A percentile compares a stretch with the other conserved stretches of the same genome.
phyloP scores from a whole-genome alignment of 257 asterid genomes.

The Jacaranda mimosifolia region DNA sequence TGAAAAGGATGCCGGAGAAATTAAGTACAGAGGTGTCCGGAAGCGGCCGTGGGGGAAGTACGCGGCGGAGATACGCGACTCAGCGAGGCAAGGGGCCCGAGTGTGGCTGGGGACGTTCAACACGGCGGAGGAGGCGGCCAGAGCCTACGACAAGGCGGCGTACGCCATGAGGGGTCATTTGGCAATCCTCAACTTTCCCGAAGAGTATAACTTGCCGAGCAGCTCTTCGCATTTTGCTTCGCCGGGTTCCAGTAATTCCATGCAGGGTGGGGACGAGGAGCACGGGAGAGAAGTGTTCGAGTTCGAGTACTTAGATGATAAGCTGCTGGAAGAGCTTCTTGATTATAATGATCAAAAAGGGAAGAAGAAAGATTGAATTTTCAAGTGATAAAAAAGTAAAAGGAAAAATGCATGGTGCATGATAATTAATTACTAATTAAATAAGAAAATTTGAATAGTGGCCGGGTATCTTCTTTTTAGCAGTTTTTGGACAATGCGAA shows the following conservation, averaged over 20 bases:
- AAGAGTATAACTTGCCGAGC: slow-evolving; percentile 67
- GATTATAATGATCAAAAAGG: slow-evolving; percentile 43
- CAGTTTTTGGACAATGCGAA: not conserved
- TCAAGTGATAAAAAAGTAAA: not conserved
- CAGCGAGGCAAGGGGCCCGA: slow-evolving; percentile 62
- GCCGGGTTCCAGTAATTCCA: slow-evolving; percentile 26
- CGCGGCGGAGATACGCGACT: slow-evolving; percentile 89
- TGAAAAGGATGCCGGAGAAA: slow-evolving; percentile 45
- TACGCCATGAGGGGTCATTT: slow-evolving; percentile 74
- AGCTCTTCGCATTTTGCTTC: slow-evolving; percentile 71
- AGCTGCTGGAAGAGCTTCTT: slow-evolving; percentile 76
- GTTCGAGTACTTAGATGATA: slow-evolving; percentile 69
- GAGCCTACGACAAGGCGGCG: slow-evolving; percentile 80
- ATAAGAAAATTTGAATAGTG: too few species aligned
- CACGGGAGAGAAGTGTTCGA: slow-evolving; percentile 57
- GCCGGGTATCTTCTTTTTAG: not conserved
- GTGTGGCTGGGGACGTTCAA: slow-evolving; percentile 85
- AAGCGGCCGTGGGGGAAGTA: slow-evolving; percentile 88
- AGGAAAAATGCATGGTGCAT: not conserved
- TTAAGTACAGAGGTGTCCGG: slow-evolving; percentile 77
- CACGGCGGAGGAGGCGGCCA: slow-evolving; percentile 78
- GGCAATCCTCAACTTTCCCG: slow-evolving; percentile 84
- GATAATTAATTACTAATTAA: not conserved
- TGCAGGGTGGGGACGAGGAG: slow-evolving; percentile 23
- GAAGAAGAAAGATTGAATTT: slow-evolving; percentile 35